phyloP scores from a whole-genome alignment of 116 monocot species.

The Trichopus zeylanicus region DNA sequence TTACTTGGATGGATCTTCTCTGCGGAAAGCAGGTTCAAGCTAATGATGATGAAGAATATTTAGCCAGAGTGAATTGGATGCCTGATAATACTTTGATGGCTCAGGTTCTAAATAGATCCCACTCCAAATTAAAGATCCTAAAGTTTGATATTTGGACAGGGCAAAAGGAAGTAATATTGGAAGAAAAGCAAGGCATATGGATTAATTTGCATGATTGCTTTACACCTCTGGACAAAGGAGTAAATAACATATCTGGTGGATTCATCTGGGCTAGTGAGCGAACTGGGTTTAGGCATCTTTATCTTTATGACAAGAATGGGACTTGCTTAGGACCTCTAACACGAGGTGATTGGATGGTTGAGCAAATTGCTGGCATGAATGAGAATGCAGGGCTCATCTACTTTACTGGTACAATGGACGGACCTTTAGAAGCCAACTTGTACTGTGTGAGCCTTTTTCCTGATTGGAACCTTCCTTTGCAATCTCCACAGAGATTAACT shows the following conservation, averaged over 20 bases:
- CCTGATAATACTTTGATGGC: constrained; percentile 54
- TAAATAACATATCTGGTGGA: constrained; percentile 34
- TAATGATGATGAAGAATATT: constrained; percentile 71
- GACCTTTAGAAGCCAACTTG: constrained; percentile 64
- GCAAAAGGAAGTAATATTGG: constrained; percentile 47
- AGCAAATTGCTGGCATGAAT: constrained; percentile 88
- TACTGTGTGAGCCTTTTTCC: constrained; percentile 69
- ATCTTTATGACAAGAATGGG: constrained; percentile 78
- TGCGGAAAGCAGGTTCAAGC: constrained; percentile 40
- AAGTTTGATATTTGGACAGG: constrained; percentile 78
- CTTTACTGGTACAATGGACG: constrained; percentile 92
- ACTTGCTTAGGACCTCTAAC: constrained; percentile 81
- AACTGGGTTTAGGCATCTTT: constrained; percentile 92
- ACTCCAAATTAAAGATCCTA: constrained; percentile 69
- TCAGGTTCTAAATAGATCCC: constrained; percentile 81
- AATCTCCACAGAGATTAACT: constrained; percentile 63
- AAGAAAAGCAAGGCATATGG: constrained; percentile 76
- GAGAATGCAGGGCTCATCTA: constrained; percentile 76
- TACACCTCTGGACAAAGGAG: constrained; percentile 71
- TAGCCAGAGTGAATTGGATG: constrained; percentile 96
- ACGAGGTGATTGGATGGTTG: constrained; percentile 95
- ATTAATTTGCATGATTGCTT: constrained; percentile 93
- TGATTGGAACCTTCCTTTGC: constrained; percentile 57
- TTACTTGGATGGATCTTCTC: constrained; percentile 94
- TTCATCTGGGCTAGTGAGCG: constrained; percentile 99